Evolutionary conservation across 2,329 filamentous ascomycete genomes (phyloP).

Genomic region (Zasmidium angulare): DNA sequence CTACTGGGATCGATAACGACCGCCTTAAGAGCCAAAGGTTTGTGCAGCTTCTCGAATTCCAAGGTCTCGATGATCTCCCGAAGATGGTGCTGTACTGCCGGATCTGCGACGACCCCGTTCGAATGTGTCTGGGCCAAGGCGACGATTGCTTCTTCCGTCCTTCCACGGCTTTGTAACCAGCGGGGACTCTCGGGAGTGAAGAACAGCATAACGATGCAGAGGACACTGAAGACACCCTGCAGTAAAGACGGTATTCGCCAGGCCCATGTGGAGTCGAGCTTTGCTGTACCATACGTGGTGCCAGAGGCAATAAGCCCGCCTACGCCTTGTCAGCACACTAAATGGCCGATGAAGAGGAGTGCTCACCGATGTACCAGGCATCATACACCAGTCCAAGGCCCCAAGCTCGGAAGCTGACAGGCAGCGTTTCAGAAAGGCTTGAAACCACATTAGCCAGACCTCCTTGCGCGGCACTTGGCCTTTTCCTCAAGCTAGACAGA

Average conservation of each 20-base stretch:
- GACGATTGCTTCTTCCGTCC: conserved; percentile 46
- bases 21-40: conserved; percentile 3
- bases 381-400: conserved; percentile 24
- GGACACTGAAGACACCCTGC: conserved; percentile 48
- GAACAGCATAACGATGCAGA: conserved; percentile 46
- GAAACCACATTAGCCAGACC: background rate
- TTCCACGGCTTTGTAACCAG: conserved; percentile 55
- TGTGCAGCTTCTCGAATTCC: conserved; percentile 6
- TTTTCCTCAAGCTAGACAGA: background rate
- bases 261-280: conserved; percentile 45
- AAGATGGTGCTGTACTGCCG: conserved; percentile 5
- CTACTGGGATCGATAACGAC: conserved; percentile 1
- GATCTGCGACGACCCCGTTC: conserved; percentile 4
- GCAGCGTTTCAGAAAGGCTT: conserved; percentile 4
- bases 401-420: conserved; percentile 10
- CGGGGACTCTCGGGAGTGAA: conserved; percentile 60
- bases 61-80: conserved; percentile 10
- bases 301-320: conserved; percentile 47
- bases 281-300: conserved; percentile 45
- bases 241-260: conserved; percentile 54
- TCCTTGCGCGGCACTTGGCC: no score
- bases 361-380: conserved; percentile 46
- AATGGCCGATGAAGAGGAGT: conserved; percentile 32
- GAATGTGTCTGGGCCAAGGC: conserved; percentile 10
- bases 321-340: conserved; percentile 15